These are phyloP conservation scores for Akebia trifoliata DNA, from an alignment of 164 flowering plant species.

Conservation along the genomic window DNA sequence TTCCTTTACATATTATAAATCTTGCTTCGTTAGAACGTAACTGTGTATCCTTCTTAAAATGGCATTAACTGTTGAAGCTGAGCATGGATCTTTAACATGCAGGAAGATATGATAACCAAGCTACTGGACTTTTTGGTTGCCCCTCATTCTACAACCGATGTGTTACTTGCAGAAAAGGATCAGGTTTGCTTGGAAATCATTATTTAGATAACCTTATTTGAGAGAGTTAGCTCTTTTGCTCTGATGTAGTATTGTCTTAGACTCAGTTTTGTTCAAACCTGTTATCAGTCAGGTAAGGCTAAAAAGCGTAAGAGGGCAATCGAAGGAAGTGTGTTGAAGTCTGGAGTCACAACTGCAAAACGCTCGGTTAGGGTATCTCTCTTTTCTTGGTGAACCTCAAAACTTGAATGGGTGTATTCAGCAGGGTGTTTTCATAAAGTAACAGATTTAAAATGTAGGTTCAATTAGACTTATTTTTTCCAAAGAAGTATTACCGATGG, in stretches of 20 bases:
- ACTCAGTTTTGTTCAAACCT: background rate
- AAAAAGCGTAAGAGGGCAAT: slow-evolving; percentile 62
- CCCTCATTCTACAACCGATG: slow-evolving; percentile 69
- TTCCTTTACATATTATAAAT: too few species aligned
- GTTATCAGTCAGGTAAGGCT: slow-evolving; percentile 44
- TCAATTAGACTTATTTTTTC: background rate
- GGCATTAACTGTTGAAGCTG: too few species aligned
- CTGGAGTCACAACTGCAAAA: slow-evolving; percentile 41
- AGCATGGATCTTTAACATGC: slow-evolving; percentile 16
- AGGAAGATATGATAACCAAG: slow-evolving; percentile 80
- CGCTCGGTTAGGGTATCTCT: slow-evolving; percentile 51
- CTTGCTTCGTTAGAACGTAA: too few species aligned
- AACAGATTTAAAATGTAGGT: too few species aligned
- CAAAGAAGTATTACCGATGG: background rate
- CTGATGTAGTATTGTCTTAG: background rate
- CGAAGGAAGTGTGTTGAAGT: slow-evolving; percentile 34
- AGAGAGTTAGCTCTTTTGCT: background rate
- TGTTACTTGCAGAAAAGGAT: slow-evolving; percentile 69
- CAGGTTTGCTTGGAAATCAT: slow-evolving; percentile 36
- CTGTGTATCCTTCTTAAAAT: too few species aligned
- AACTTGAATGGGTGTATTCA: background rate
- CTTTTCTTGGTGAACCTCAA: slow-evolving; percentile 1
- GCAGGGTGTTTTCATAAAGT: background rate
- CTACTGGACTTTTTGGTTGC: slow-evolving; percentile 76
- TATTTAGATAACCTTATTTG: background rate